Evolutionary conservation across 1,139 yeast species (phyloP), one percentile per base, ranked within the genome.

Genomic region (Protomyces gravidus): DNA sequence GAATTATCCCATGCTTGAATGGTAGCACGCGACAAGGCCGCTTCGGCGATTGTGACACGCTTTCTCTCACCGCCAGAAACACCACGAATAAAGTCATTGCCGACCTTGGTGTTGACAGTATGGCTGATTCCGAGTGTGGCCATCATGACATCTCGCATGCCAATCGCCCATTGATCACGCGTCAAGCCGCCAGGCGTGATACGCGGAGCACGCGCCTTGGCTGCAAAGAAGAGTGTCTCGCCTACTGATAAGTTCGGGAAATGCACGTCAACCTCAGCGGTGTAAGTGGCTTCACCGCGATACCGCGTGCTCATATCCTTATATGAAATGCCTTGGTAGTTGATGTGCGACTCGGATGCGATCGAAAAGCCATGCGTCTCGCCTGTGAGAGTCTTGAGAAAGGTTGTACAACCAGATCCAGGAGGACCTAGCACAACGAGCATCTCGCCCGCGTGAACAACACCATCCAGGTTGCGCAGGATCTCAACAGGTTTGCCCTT

Each of bases 1-100:
- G 88, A 83, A 70, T 84, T 84, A 72, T 84, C 89, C 83, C 86
- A 84, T 71, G 86, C 82, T 68, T 83, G 86, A 56, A 84, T 71
- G 50, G 82, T 77, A 7, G 86, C 81, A 30, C 84, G 82, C 56
- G 83, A 76, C n/a, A 82, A 75, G 45, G 83, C 74, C 2, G 80
- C 83, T 69, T 83, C 87, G 28, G 82, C 84, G 63, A 81, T 75
- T 1, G 84, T 80, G 25, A 81, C 85, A 70, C 85, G 77, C 71
- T 81, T 81, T 64, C 85, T 73, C 69, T 81, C 84, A 71, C 85
- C 85, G 67, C 85, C 85, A 59, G 85, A 80, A 28, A 81, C 83
- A 71, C 85, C 85, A 66, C 84, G 76, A 28, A 81, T 80, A 63
- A 75, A 79, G 70, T 81, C 85, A 66, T 80, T 80, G 67, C 85